Base-by-base conservation (phyloP, 2,329 filamentous ascomycete species). In the Aspergillus sp. region DNA sequence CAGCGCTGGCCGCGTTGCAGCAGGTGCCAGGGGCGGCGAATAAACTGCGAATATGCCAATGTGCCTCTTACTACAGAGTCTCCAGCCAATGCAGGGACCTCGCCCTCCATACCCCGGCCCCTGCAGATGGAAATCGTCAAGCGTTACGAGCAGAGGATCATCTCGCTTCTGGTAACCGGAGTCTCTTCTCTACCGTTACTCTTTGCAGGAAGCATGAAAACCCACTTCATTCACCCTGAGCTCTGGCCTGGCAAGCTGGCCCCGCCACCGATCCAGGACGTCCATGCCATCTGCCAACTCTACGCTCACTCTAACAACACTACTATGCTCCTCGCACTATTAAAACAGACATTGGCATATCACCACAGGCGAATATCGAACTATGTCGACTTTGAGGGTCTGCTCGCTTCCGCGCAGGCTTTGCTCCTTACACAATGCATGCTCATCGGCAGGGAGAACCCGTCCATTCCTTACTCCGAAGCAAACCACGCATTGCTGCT, bases 351-450 rank as follows among this genome's bases (percentile, higher is more conserved):
- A 45, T 57, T 56, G 7, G 48, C 43, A 2, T 48, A 64, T 6
- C 40, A 65, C 11, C 49, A 57, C 11, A 60, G 59, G 2, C 57
- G 58, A 8, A 44, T 63, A 3, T 58, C 50, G 9, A 58, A 56
- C 12, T 33, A 64, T 1, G 52, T 55, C 12, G 57, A 52, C 19
- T 69, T 70, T 37, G 64, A 65, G 8, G 67, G 69, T 19, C 56
- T 71, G 4, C 59, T 71, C 2, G 64, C 62, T 17, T 65, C 55
- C 21, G 62, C 61, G 1, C 69, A 72, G 39, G 63, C 66, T 1
- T 59, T 71, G 3, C 55, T 69, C 9, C 59, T 71, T 5, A 49
- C 62, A 1, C 68, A 68, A 41, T 68, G 68, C 48, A 63, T 71
- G 17, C 56, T 68, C n/a, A 45, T 63, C 33, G 49, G 66, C 6